These are phyloP conservation scores for Candida pini DNA, from an alignment of 805 yeast genomes.

Conservation along the genomic window DNA sequence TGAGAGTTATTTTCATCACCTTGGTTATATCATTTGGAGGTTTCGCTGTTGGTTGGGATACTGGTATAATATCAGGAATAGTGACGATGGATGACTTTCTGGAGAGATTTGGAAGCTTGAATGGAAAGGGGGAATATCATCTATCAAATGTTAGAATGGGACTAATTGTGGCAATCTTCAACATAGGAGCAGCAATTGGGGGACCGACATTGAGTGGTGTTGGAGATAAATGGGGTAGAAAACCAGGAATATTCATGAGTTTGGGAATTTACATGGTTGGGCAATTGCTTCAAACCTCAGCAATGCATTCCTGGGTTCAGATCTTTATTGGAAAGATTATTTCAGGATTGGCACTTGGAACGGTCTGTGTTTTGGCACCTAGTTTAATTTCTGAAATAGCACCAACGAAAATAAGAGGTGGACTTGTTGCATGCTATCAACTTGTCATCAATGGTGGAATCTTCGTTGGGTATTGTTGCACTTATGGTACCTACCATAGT, in stretches of 20 bases:
- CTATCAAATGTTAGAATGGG: constrained; percentile 53
- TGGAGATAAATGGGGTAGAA: constrained; percentile 60
- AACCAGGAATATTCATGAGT: constrained; percentile 46
- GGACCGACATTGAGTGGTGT: constrained; percentile 52
- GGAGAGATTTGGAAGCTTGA: constrained; percentile 45
- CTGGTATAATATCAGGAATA: constrained; percentile 72
- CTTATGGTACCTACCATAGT: constrained; percentile 53
- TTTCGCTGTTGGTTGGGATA: constrained; percentile 72
- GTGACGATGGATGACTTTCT: constrained; percentile 55
- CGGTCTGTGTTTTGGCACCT: constrained; percentile 47
- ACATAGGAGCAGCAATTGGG: constrained; percentile 70
- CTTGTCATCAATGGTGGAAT: constrained; percentile 67
- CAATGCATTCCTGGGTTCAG: constrained; percentile 55
- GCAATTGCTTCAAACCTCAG: constrained; percentile 53
- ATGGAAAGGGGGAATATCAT: constrained; percentile 33
- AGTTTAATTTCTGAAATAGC: constrained; percentile 63
- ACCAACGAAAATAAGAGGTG: constrained; percentile 67
- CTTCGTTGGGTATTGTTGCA: constrained; percentile 62
- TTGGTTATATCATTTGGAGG: constrained; percentile 80
- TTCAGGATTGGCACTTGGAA: constrained; percentile 52
- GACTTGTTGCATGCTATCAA: constrained; percentile 65
- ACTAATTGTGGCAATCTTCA: constrained; percentile 63
- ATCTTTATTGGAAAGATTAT: constrained; percentile 57
- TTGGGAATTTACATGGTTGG: constrained; percentile 58
- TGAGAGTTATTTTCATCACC: too few relatives aligned